phyloP scores from a whole-genome alignment of 2,329 filamentous ascomycete species.

The Calonectria pteridis region DNA sequence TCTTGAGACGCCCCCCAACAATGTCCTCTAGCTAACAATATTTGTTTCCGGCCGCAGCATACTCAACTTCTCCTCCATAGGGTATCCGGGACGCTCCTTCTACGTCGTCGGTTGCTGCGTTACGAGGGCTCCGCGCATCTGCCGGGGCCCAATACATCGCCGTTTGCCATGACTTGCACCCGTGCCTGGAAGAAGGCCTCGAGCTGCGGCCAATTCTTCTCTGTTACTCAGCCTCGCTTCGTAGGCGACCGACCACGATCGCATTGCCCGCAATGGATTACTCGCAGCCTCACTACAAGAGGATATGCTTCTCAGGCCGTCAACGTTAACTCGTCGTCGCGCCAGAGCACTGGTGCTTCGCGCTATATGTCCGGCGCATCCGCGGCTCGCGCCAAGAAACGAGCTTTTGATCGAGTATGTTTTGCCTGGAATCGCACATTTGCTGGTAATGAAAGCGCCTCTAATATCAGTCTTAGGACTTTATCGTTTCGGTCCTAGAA shows the following conservation, averaged over 20 bases:
- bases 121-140: slow-evolving; percentile 2
- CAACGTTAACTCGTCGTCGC: slow-evolving; percentile 24
- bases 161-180: slow-evolving; percentile 55
- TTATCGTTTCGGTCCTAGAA: slow-evolving; percentile 87
- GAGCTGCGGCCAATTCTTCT: slow-evolving; percentile 41
- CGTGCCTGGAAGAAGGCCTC: slow-evolving; percentile 55
- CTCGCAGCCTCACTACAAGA: slow-evolving; percentile 16
- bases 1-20: slow-evolving; percentile 8
- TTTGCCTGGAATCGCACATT: neutral
- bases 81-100: slow-evolving; percentile 35
- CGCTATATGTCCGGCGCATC: slow-evolving; percentile 48
- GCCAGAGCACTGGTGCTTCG: slow-evolving; percentile 31
- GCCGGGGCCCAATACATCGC: slow-evolving; percentile 27
- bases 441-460: neutral
- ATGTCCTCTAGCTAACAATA: slow-evolving; percentile 42
- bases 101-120: slow-evolving; percentile 16
- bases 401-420: slow-evolving; percentile 49
- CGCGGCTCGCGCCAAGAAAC: slow-evolving; percentile 46
- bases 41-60: slow-evolving; percentile 37
- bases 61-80: slow-evolving; percentile 24
- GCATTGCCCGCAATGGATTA: slow-evolving; percentile 19
- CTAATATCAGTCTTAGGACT: slow-evolving; percentile 68
- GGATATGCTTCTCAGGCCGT: slow-evolving; percentile 31
- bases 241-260: neutral
- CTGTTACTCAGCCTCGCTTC: slow-evolving; percentile 21